Evolutionary conservation across 176 grass and related monocot species (phyloP).

Genomic region (Tillandsia fasciculata): DNA sequence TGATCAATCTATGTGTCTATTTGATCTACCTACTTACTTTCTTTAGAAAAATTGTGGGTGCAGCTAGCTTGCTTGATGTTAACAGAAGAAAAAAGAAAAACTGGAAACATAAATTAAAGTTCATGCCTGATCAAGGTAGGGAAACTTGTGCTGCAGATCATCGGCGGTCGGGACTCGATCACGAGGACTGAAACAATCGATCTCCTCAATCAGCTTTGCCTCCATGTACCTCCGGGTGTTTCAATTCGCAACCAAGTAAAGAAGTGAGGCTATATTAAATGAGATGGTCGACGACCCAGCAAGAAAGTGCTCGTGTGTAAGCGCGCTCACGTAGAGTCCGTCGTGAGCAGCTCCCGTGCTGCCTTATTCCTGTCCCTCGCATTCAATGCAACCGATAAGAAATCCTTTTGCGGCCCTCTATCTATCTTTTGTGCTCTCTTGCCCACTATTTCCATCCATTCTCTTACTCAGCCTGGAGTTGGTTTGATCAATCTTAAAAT

Average conservation of each 20-base stretch:
- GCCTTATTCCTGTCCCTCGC: conserved; percentile 30
- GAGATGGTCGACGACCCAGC: conserved; percentile 59
- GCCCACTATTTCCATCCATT: conserved; percentile 41
- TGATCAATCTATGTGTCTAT: too few relatives aligned
- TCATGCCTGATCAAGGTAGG: conserved; percentile 60
- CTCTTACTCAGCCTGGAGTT: conserved; percentile 45
- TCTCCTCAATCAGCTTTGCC: conserved; percentile 44
- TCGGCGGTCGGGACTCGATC: conserved; percentile 29
- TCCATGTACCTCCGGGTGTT: conserved; percentile 43
- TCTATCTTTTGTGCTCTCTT: conserved; percentile 8
- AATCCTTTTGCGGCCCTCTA: conserved; percentile 27
- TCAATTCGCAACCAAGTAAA: conserved; percentile 46
- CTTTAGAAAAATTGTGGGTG: too few relatives aligned
- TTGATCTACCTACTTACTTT: too few relatives aligned
- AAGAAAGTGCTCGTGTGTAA: conserved; percentile 82
- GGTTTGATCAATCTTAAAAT: conserved; percentile 32
- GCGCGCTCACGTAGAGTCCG: conserved; percentile 57
- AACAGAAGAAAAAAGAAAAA: too few relatives aligned
- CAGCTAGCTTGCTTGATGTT: too few relatives aligned
- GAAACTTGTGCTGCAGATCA: conserved; percentile 39
- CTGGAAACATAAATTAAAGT: not conserved
- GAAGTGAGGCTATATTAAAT: conserved; percentile 49
- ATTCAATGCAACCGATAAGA: conserved; percentile 49
- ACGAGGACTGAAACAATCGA: conserved; percentile 30
- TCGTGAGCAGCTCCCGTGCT: conserved; percentile 42